A percentile compares a stretch with the other conserved stretches of the same genome.
Evolutionary conservation across 2,329 filamentous ascomycete species (phyloP).

Genomic region (Beauveria bassiana): DNA sequence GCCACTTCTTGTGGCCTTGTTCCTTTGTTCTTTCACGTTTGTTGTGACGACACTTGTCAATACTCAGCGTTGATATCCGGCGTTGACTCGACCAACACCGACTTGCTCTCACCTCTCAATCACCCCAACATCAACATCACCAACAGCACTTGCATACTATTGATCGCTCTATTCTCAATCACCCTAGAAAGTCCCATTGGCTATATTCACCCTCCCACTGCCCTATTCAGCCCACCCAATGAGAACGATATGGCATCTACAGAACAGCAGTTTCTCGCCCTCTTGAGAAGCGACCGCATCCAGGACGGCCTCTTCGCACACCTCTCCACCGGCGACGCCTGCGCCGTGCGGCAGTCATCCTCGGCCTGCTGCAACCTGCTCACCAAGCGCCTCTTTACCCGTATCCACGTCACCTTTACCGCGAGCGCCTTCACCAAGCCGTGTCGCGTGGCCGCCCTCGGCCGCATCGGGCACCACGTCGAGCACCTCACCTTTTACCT

Average conservation of each 20-base stretch:
- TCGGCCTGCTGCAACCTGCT: constrained; percentile 64
- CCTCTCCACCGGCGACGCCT: constrained; percentile 44
- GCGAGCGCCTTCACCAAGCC: constrained; percentile 69
- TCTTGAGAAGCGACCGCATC: constrained; percentile 46
- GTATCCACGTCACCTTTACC: constrained; percentile 62
- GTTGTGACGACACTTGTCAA: not conserved
- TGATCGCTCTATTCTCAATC: not conserved
- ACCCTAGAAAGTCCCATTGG: not conserved
- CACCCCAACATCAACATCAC: not conserved
- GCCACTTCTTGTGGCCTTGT: constrained; percentile 9
- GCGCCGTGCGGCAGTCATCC: constrained; percentile 57
- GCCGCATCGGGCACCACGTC: constrained; percentile 70
- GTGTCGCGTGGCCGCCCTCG: constrained; percentile 64
- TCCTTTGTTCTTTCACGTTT: not conserved
- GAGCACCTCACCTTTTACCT: constrained; percentile 72
- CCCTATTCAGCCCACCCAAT: constrained; percentile 29
- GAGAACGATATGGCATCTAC: constrained; percentile 44
- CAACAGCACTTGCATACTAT: not conserved
- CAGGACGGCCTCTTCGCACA: constrained; percentile 41
- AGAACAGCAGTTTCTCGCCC: constrained; percentile 43
- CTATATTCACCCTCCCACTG: not conserved
- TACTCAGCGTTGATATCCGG: not conserved
- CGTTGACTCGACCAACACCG: not conserved
- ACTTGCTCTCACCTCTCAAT: not conserved
- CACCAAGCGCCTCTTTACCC: constrained; percentile 61